Evolutionary conservation across 1,284 basidiomycete genomes (phyloP), one percentile per base, ranked within the genome.

Genomic region (Cryptococcus depauperatus): DNA sequence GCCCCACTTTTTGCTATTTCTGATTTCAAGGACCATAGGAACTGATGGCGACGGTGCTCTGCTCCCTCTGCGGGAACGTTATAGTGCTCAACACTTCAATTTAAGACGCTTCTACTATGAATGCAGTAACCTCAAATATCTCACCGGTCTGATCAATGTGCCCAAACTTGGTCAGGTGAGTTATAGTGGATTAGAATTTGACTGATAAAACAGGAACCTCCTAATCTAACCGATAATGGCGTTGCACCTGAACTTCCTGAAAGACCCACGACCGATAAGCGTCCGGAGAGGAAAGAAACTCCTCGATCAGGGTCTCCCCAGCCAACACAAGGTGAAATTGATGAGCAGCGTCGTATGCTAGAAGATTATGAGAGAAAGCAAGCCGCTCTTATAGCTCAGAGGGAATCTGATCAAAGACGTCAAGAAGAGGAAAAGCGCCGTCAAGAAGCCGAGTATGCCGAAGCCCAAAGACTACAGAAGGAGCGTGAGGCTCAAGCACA

Each of bases 331-430:
- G 80, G 80, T 3, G 85, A 87, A 61, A 82, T 97, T 48, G 83
- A 82, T 47, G 91, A 97, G 68, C 95, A 99, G 73, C 86, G 86
- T 7, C 84, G 87, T 18, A 82, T 98, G 79, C 79, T 99, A 48
- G 92, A 93, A 64, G 82, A 97, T 67, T 98, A 97, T 64, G 95
- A 98, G 69, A 85, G 91, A 38, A 90, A 97, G 68, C 95, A 98
- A 63, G 78, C 82, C 19, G 81, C 84, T 2, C 73, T 97, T 23
- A 78, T 82, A 37, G 77, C 84, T 22, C 79, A 85, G 52, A 80
- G 88, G 42, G 87, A 91, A 54, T 79, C 79, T 0, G 93, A 95
- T 62, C 86, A 92, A 64, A 80, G 79, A 23, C 77, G 76, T 14
- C 81, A 89, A 44, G 75, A 80, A 23, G 87, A 92, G 46, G 74